Base-by-base conservation (phyloP, 495 filamentous ascomycete genomes). In the Xylaria flabelliformis region DNA sequence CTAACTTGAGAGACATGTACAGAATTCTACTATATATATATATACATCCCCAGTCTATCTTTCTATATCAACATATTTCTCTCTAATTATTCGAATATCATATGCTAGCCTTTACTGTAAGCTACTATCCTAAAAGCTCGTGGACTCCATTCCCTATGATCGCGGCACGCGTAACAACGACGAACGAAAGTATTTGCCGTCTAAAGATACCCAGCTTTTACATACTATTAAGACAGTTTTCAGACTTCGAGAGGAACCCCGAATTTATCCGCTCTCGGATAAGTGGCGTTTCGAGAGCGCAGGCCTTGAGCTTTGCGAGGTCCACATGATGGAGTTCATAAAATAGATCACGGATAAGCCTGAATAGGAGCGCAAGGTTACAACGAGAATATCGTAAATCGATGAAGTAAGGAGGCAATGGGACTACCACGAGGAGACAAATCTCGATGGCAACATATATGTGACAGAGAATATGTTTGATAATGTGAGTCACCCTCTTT, bases 361-460 rank as follows among this genome's bases (percentile, higher is more conserved):
- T 8, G 79, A 83, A 29, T 90, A 86, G 88, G 81, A 87, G 65
- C 75, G 77, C 19, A 87, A 90, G 73, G 83, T 90, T 69, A 87
- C 51, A 82, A 90, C 72, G 80, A 86, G 3, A 55, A 64, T 2
- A 84, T 82, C 50, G 73, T 82, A 19, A 68, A 75, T 12, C 77
- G 75, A 21, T 84, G 82, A 82, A 67, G 71, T 17, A 70, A 70
- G 21, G 78, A 81, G 55, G 73, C 74, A n/a, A 73, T 56, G 65
- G 32, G 65, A 6, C 32, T 80, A 29, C 73, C 64, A 29, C 1
- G 63, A 67, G 21, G 62, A 72, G 24, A 64, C 42, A 12, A 64
- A 75, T 13, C 70, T 75, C 15, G 71, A 73, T n/a, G 74, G 64
- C 3, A 75, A 78, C 42, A 66, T 73, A 26, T 83, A 83, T 67